phyloP scores from a whole-genome alignment of 441 rosid species.

The Brassica hybrid region DNA sequence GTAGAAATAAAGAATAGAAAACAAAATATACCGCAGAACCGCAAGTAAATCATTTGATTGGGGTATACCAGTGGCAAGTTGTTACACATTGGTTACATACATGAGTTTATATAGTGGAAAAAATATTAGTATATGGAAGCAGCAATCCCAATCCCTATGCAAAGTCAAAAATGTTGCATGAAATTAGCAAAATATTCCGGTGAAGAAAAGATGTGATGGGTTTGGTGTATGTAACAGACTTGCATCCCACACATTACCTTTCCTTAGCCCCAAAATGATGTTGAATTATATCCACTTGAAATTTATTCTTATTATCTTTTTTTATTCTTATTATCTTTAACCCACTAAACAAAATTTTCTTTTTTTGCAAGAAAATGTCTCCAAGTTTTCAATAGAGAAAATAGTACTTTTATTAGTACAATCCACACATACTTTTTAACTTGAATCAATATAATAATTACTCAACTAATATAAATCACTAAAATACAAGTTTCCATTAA shows the following conservation, averaged over 20 bases:
- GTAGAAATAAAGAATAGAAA: background rate
- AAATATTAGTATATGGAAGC: constrained; percentile 2
- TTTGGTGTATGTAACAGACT: constrained; percentile 33
- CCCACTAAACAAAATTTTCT: background rate
- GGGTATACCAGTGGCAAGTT: constrained; percentile 28
- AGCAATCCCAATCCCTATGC: constrained; percentile 41
- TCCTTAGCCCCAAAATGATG: constrained; percentile 26
- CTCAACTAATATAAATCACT: background rate
- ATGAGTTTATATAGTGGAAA: constrained; percentile 8
- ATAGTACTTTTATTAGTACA: background rate
- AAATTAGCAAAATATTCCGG: constrained; percentile 44
- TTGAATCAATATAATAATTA: background rate
- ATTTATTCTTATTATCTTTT: background rate
- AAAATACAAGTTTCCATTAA: background rate
- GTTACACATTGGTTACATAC: constrained; percentile 33
- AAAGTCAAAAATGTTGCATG: constrained; percentile 41
- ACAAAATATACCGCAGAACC: background rate
- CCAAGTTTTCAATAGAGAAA: background rate
- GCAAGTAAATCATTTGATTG: constrained; percentile 17
- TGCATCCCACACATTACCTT: constrained; percentile 39
- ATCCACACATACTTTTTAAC: background rate
- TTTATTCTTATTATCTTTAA: background rate
- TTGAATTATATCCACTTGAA: constrained; percentile 27
- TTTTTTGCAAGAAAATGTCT: background rate
- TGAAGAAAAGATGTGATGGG: constrained; percentile 27